phyloP scores from a whole-genome alignment of 495 filamentous ascomycete species.

The Penicillium paradoxum region DNA sequence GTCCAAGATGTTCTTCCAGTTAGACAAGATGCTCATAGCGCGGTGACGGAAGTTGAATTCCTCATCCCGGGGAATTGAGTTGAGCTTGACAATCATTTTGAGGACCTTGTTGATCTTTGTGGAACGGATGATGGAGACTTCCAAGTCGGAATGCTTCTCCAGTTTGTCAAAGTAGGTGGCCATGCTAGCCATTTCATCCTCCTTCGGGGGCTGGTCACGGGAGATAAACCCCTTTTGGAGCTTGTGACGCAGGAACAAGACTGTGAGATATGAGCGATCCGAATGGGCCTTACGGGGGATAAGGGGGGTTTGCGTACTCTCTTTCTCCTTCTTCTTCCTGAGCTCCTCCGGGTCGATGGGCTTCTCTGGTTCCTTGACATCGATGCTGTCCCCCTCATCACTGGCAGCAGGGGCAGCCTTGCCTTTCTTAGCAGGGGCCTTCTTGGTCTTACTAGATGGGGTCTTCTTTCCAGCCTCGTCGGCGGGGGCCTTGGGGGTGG shows the following conservation, averaged over 20 bases:
- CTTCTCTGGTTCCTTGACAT: slow-evolving; percentile 50
- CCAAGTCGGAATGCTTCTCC: slow-evolving; percentile 72
- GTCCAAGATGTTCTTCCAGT: slow-evolving; percentile 78
- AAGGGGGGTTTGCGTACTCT: slow-evolving; percentile 44
- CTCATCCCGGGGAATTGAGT: slow-evolving; percentile 75
- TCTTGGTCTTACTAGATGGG: slow-evolving; percentile 58
- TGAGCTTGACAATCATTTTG: slow-evolving; percentile 80
- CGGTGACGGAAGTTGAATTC: slow-evolving; percentile 80
- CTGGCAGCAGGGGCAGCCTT: slow-evolving; percentile 43
- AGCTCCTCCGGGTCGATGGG: slow-evolving; percentile 55
- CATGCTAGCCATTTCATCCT: slow-evolving; percentile 85
- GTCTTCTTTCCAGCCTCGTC: slow-evolving; percentile 45
- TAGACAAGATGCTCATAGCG: slow-evolving; percentile 64
- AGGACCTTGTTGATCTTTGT: slow-evolving; percentile 96
- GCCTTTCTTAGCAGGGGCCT: slow-evolving; percentile 35
- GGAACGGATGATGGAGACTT: slow-evolving; percentile 73
- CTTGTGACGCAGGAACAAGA: slow-evolving; percentile 81
- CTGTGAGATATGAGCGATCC: slow-evolving; percentile 26
- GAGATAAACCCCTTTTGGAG: slow-evolving; percentile 88
- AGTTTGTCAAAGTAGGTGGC: slow-evolving; percentile 73
- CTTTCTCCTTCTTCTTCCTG: slow-evolving; percentile 61
- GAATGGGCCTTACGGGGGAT: not conserved
- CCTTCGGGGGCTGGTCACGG: slow-evolving; percentile 71
- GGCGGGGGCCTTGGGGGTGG: slow-evolving; percentile 47
- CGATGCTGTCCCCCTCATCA: slow-evolving; percentile 37